These are phyloP conservation scores for Porcisia hertigi DNA, from an alignment of 208 protist species.

Conservation along the genomic window DNA sequence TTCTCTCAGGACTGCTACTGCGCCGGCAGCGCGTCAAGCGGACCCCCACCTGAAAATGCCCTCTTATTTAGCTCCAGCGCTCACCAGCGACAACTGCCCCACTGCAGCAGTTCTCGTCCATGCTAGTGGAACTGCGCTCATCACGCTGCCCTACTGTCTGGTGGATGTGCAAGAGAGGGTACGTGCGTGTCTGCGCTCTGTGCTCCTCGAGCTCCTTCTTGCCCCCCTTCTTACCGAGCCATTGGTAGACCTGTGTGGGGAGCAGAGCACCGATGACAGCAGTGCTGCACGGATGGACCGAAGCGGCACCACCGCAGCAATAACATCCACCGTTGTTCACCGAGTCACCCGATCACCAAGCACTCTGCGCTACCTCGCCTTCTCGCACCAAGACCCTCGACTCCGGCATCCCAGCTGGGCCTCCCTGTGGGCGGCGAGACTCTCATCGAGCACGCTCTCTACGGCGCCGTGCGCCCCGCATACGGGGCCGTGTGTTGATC, in stretches of 20 bases:
- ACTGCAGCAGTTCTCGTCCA: slow-evolving; percentile 24
- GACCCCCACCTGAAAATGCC: background rate
- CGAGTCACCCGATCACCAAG: background rate
- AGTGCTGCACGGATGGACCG: background rate
- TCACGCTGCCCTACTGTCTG: slow-evolving; percentile 19
- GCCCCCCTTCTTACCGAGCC: background rate
- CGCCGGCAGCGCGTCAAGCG: background rate
- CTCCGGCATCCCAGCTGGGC: slow-evolving; percentile 27
- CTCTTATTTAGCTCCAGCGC: background rate
- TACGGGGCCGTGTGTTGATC: background rate
- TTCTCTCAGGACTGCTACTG: background rate
- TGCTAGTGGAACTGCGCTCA: slow-evolving; percentile 6
- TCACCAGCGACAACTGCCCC: slow-evolving; percentile 3
- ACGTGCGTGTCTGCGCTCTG: slow-evolving; percentile 7
- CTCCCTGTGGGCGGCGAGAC: slow-evolving; percentile 7
- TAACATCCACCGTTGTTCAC: slow-evolving; percentile 8
- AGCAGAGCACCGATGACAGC: background rate
- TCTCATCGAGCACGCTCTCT: background rate
- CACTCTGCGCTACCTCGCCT: slow-evolving; percentile 20
- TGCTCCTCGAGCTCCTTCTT: slow-evolving; percentile 8
- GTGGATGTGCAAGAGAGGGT: slow-evolving; percentile 16
- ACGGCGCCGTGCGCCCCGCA: background rate
- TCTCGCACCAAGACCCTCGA: slow-evolving; percentile 8
- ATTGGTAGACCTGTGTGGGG: background rate
- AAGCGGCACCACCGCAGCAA: background rate